Evolutionary conservation across 495 filamentous ascomycete genomes (phyloP).

Genomic region (Hypoxylon perforatum): DNA sequence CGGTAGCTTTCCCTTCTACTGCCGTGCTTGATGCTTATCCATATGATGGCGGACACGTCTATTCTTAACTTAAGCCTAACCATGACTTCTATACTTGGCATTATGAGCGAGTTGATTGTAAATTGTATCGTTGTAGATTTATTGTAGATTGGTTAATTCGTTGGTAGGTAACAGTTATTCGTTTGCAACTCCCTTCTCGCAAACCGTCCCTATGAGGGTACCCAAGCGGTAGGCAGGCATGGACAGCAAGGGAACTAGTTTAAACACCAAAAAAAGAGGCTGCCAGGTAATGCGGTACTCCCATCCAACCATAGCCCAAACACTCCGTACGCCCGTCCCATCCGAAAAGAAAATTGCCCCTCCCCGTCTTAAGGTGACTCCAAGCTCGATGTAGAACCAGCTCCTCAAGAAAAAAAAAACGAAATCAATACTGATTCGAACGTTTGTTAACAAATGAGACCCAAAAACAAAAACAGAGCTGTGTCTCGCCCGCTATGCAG

Average conservation of each 20-base stretch:
- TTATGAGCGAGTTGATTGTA: constrained; percentile 1
- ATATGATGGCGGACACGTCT: constrained; percentile 12
- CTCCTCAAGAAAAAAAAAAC: constrained; percentile 19
- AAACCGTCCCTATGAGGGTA: constrained; percentile 15
- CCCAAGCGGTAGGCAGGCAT: constrained; percentile 9
- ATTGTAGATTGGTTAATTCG: background rate
- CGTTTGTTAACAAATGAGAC: background rate
- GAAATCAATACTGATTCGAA: background rate
- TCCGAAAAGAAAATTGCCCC: constrained; percentile 21
- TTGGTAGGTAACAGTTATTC: background rate
- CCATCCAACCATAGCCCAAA: constrained; percentile 30
- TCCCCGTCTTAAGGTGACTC: constrained; percentile 42
- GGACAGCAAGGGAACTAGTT: constrained; percentile 27
- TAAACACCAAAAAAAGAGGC: constrained; percentile 22
- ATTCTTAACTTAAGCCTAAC: background rate
- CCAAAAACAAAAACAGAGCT: constrained; percentile 24
- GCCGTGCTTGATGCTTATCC: constrained; percentile 5
- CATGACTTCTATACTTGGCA: background rate
- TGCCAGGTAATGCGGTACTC: constrained; percentile 25
- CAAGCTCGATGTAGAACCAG: constrained; percentile 38
- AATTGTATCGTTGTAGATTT: background rate
- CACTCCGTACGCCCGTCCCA: constrained; percentile 38
- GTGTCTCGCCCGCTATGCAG: constrained; percentile 45
- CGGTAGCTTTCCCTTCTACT: constrained; percentile 6
- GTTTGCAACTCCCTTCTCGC: constrained; percentile 14